Evolutionary conservation across 768 basidiomycete species (phyloP), one percentile per base, ranked within the genome.

Genomic region (Rhodotorula toruloides): DNA sequence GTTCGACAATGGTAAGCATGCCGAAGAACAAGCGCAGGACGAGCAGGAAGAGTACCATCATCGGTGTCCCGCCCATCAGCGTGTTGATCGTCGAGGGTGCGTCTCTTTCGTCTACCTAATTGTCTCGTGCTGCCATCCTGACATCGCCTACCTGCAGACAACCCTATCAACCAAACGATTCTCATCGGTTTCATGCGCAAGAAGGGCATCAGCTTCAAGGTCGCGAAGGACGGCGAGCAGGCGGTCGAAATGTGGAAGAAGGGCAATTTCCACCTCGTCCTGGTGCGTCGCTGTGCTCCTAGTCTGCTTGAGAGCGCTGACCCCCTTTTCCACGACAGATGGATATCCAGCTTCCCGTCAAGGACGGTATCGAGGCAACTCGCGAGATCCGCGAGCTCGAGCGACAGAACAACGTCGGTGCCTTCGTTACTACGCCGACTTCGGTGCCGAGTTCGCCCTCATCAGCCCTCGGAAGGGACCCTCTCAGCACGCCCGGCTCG

Each of bases 271-370:
- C 94, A 99, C 80, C 82, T 99, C 55, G 97, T 99, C 60, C 79
- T 99, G 78, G 94, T 96, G 68, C 71, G 89, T 81, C 17, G 25
- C 39, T 44, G 31, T 40, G 58, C 42, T 61, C 7, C 54, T 43
- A 39, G 16, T 46, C 32, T 31, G 2, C 21, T 25, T 36, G 63
- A n/a, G 32, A 17, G 3, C 59, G 13, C 27, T 43, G 29, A 32
- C 29, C 32, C 22, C 42, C 40, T 67, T 31, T 63, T 76, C 43
- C n/a, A 11, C 6, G 22, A n/a, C 59, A 97, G 94, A 99, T 99
- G 96, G 96, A 99, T 80, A 98, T 99, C 59, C 94, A 98, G 79
- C 92, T 99, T 85, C 96, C 96, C 14, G 87, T 98, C 72, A 98
- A 96, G 89, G 91, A 94, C 78, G 96, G 96, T 40, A 96, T 98